A percentile compares a stretch with the other conserved stretches of the same genome.
Conservation (phyloP, 83 land plant species). For the Isoetes engelmannii region DNA sequence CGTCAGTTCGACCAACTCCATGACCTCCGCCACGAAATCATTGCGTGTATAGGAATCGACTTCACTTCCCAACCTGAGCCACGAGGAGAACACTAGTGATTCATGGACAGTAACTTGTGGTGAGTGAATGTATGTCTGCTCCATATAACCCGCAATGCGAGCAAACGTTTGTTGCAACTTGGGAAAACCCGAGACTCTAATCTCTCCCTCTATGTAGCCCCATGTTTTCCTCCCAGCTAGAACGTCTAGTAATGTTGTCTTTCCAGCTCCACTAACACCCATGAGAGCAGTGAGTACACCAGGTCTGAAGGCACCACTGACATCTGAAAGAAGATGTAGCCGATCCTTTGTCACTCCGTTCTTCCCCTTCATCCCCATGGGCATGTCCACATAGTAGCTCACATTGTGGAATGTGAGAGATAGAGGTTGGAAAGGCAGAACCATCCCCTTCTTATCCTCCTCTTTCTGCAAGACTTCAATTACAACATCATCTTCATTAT, state of each 20-base stretch:
- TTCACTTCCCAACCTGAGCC: conserved; percentile 44
- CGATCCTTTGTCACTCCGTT: conserved; percentile 38
- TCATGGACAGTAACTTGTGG: not conserved
- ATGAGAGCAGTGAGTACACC: conserved; percentile 43
- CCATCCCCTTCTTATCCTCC: conserved; percentile 20
- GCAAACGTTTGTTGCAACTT: conserved; percentile 32
- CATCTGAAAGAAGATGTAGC: conserved; percentile 30
- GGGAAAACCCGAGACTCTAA: conserved; percentile 39
- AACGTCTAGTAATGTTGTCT: too few relatives aligned
- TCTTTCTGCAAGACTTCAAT: not conserved
- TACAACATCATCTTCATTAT: not conserved
- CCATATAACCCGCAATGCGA: conserved; percentile 23
- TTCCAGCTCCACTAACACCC: too few relatives aligned
- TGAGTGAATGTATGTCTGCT: not conserved
- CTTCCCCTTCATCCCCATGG: conserved; percentile 31
- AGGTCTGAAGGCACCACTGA: conserved; percentile 46
- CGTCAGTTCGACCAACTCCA: conserved; percentile 67
- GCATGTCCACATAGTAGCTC: conserved; percentile 26
- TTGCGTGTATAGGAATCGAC: conserved; percentile 61
- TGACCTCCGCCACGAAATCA: conserved; percentile 61
- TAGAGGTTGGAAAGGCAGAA: conserved; percentile 22
- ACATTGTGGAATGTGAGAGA: conserved; percentile 16
- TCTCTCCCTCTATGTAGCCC: conserved; percentile 35
- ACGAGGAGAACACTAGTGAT: conserved; percentile 1
- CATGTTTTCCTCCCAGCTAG: conserved; percentile 44